phyloP scores from a whole-genome alignment of 1,284 basidiomycete species.

The Ganoderma meredithae region DNA sequence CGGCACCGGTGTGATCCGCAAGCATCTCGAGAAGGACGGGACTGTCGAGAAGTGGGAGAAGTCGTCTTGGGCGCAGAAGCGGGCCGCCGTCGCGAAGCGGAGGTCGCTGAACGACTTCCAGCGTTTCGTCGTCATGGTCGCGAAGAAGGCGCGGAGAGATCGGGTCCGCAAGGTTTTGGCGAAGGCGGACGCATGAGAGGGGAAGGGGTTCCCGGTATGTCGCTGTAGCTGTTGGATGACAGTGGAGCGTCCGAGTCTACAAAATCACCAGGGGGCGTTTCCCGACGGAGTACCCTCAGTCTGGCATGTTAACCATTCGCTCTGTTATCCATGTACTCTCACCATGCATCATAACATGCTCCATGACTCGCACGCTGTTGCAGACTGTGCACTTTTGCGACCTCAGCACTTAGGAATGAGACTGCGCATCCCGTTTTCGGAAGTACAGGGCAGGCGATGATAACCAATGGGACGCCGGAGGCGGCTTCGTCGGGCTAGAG shows the following conservation, averaged over 20 bases:
- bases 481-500: background rate
- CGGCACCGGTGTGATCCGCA: slow-evolving; percentile 84
- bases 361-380: background rate
- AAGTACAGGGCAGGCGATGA: background rate
- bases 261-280: slow-evolving; percentile 5
- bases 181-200: slow-evolving; percentile 36
- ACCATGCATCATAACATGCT: slow-evolving; percentile 8
- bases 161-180: slow-evolving; percentile 67
- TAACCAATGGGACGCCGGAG: background rate
- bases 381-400: background rate
- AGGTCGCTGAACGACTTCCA: slow-evolving; percentile 90
- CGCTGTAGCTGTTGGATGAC: slow-evolving; percentile 5
- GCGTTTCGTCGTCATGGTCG: slow-evolving; percentile 80
- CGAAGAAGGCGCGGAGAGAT: slow-evolving; percentile 81
- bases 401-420: background rate
- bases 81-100: slow-evolving; percentile 80
- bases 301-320: slow-evolving; percentile 7
- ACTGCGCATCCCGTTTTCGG: background rate
- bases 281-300: background rate
- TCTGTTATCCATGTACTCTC: slow-evolving; percentile 11
- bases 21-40: slow-evolving; percentile 86
- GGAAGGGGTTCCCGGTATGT: background rate
- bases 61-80: slow-evolving; percentile 92
- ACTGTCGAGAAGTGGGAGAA: slow-evolving; percentile 83
- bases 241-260: background rate